Evolutionary conservation across 352 stramenopile species (phyloP).

Genomic region (Pythium diclinum): DNA sequence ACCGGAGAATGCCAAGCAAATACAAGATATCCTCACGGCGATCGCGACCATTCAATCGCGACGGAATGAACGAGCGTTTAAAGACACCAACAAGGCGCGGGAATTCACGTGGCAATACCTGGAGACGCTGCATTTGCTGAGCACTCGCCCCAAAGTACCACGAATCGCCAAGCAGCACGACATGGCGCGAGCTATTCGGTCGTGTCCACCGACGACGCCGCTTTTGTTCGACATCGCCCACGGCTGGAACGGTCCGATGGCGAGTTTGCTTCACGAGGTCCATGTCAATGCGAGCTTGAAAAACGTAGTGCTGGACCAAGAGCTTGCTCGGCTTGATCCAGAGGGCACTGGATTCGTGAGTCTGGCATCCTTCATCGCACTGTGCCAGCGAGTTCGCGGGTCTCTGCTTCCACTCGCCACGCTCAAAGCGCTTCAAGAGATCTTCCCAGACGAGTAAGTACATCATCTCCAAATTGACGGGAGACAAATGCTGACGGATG

Average conservation of each 20-base stretch:
- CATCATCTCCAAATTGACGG: not conserved
- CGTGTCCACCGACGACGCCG: slow-evolving; percentile 22
- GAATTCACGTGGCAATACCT: slow-evolving; percentile 52
- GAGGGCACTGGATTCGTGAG: slow-evolving; percentile 20
- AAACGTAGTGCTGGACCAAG: slow-evolving; percentile 26
- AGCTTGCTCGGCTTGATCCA: slow-evolving; percentile 27
- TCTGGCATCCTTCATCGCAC: slow-evolving; percentile 18
- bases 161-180: not conserved
- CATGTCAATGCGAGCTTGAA: slow-evolving; percentile 25
- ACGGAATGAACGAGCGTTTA: slow-evolving; percentile 36
- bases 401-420: not conserved
- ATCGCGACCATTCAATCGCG: slow-evolving; percentile 39
- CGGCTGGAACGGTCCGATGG: slow-evolving; percentile 43
- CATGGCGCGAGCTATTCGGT: slow-evolving; percentile 28
- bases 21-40: slow-evolving; percentile 35
- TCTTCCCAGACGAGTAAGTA: slow-evolving; percentile 15
- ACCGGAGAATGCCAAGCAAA: not conserved
- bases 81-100: slow-evolving; percentile 31
- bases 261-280: slow-evolving; percentile 42
- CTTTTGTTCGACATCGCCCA: slow-evolving; percentile 33
- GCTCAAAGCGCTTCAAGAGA: slow-evolving; percentile 3
- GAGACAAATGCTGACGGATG: not conserved
- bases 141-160: not conserved
- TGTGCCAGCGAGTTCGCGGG: slow-evolving; percentile 27
- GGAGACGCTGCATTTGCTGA: slow-evolving; percentile 31